These are phyloP conservation scores for Dillenia suffruticosa DNA, from an alignment of 164 flowering plant genomes.

Conservation along the genomic window DNA sequence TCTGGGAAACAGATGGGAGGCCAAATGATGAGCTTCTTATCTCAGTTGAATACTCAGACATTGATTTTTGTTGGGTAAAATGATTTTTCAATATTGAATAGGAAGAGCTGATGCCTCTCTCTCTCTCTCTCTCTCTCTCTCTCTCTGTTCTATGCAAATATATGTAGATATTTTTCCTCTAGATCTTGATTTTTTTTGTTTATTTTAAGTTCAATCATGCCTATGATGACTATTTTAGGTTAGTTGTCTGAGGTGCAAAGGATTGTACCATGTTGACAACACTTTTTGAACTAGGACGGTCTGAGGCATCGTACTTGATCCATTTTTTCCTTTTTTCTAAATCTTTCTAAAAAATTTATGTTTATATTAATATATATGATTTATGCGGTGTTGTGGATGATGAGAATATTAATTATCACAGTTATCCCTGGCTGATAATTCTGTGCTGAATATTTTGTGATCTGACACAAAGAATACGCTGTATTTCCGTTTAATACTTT, in stretches of 20 bases:
- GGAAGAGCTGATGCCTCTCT: constrained; percentile 39
- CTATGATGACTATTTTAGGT: too few relatives aligned
- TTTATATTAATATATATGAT: background rate
- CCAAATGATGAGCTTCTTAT: constrained; percentile 22
- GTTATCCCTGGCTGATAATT: constrained; percentile 24
- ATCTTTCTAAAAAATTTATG: too few relatives aligned
- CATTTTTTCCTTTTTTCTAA: too few relatives aligned
- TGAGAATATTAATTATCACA: constrained; percentile 9
- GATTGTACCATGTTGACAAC: background rate
- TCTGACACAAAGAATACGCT: constrained; percentile 8
- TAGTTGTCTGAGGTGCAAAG: too few relatives aligned
- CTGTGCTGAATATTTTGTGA: constrained; percentile 6
- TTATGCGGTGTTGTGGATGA: constrained; percentile 11
- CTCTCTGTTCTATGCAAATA: background rate
- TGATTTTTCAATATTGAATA: constrained; percentile 25
- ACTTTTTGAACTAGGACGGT: constrained; percentile 5
- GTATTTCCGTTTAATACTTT: too few relatives aligned
- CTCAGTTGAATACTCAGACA: constrained; percentile 13
- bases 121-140: background rate
- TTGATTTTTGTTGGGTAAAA: constrained; percentile 1
- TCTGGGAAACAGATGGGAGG: constrained; percentile 6
- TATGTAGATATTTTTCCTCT: too few relatives aligned
- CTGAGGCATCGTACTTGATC: background rate
- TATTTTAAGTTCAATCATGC: too few relatives aligned
- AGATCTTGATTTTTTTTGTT: too few relatives aligned